A percentile compares a stretch with the other conserved stretches of the same genome.
phyloP scores from a whole-genome alignment of 768 basidiomycete genomes.

The Xerocomellus amylosporus region DNA sequence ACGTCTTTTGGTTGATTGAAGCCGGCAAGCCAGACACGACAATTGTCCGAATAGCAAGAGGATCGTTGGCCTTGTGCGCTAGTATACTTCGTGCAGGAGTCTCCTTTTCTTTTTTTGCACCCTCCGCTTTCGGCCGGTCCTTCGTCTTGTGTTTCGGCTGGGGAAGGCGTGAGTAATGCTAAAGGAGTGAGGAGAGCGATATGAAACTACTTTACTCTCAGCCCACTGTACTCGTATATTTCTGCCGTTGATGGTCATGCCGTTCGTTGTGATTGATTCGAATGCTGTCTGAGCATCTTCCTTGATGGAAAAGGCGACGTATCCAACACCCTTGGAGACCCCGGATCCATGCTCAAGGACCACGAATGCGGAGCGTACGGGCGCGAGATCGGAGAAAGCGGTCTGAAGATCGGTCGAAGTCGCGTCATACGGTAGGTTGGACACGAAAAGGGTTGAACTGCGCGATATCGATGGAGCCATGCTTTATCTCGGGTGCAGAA shows the following conservation, averaged over 20 bases:
- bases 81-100: conserved; percentile 34
- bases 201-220: conserved; percentile 59
- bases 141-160: conserved; percentile 43
- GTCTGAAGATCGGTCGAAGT: conserved; percentile 91
- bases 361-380: conserved; percentile 90
- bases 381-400: conserved; percentile 93
- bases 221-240: conserved; percentile 79
- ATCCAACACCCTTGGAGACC: conserved; percentile 92
- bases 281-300: conserved; percentile 84
- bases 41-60: conserved; percentile 79
- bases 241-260: conserved; percentile 64
- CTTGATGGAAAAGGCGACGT: conserved; percentile 85
- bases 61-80: conserved; percentile 51
- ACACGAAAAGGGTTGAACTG: conserved; percentile 89
- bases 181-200: too few relatives aligned
- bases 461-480: not conserved
- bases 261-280: conserved; percentile 60
- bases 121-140: conserved; percentile 31
- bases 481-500: not conserved
- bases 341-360: conserved; percentile 76
- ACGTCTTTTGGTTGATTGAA: conserved; percentile 55
- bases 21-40: conserved; percentile 72
- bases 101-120: conserved; percentile 40
- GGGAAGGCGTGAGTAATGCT: not conserved
- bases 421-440: conserved; percentile 86